Conservation (phyloP, 108 stramenopile genomes). For the Cyclostephanos invisitatus region DNA sequence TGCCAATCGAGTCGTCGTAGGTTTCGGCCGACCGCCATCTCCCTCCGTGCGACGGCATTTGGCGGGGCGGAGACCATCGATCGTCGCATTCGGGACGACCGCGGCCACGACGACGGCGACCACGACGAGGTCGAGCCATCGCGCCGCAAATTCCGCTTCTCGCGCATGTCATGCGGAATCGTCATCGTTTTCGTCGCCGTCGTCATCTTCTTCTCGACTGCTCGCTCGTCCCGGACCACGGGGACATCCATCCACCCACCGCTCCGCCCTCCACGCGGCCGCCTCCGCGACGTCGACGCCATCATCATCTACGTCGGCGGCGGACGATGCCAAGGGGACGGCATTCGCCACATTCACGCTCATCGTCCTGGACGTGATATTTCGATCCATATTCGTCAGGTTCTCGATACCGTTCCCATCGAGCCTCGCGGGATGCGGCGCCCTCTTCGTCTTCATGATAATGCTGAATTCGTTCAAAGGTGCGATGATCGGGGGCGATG, state of each 20-base stretch:
- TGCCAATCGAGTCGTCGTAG: background rate
- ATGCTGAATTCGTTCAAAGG: background rate
- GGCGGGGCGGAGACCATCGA: no score
- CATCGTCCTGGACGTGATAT: constrained; percentile 53
- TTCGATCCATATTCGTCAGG: constrained; percentile 55
- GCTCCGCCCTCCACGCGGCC: background rate
- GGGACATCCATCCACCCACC: background rate
- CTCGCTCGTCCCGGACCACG: no score
- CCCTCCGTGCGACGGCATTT: background rate
- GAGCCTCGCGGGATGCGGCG: constrained; percentile 47
- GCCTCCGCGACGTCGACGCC: background rate
- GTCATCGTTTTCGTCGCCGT: background rate
- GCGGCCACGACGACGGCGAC: background rate
- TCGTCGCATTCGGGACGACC: no score
- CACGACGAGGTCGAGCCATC: background rate
- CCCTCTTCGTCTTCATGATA: constrained; percentile 34
- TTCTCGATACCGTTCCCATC: constrained; percentile 47
- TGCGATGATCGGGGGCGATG: background rate
- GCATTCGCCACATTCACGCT: constrained; percentile 44
- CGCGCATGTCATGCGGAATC: background rate
- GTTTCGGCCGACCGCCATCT: background rate
- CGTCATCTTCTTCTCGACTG: background rate
- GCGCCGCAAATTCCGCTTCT: no score
- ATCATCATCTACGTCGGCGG: background rate
- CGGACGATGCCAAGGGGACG: background rate